phyloP scores from a whole-genome alignment of 2,329 filamentous ascomycete genomes.

The Neonectria ditissima region DNA sequence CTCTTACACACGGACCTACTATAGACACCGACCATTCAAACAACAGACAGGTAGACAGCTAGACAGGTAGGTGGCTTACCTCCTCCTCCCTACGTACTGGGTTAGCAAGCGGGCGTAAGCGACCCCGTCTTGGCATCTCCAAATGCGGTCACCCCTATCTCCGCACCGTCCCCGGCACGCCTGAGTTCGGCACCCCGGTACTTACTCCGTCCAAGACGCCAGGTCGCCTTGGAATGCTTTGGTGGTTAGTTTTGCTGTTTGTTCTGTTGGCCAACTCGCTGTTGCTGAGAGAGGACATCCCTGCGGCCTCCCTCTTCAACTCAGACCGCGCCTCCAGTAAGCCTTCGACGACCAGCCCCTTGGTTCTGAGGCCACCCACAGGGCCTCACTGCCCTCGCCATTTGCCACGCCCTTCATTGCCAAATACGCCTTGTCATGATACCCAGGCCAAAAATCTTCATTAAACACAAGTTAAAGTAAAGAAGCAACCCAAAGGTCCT shows the following conservation, averaged over 20 bases:
- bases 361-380: constrained; percentile 17
- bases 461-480: constrained; percentile 20
- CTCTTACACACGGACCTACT: not conserved
- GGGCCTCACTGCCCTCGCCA: not conserved
- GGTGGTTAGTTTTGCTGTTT: not conserved
- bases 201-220: not conserved
- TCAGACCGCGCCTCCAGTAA: not conserved
- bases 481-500: constrained; percentile 3
- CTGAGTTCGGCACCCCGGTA: not conserved
- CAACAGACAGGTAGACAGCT: too few species aligned
- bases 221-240: not conserved
- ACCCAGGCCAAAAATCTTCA: constrained; percentile 21
- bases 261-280: not conserved
- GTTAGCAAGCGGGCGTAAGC: not conserved
- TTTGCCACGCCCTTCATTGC: not conserved
- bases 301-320: not conserved
- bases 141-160: constrained; percentile 17
- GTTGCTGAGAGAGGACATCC: not conserved
- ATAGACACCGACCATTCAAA: not conserved
- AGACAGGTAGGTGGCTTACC: too few species aligned
- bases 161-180: not conserved
- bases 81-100: too few species aligned
- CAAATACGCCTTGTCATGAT: constrained; percentile 4
- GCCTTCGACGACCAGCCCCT: not conserved
- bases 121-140: constrained; percentile 10